These are phyloP conservation scores for Acanthamoeba royreba DNA, from an alignment of 208 protist species.

Conservation along the genomic window DNA sequence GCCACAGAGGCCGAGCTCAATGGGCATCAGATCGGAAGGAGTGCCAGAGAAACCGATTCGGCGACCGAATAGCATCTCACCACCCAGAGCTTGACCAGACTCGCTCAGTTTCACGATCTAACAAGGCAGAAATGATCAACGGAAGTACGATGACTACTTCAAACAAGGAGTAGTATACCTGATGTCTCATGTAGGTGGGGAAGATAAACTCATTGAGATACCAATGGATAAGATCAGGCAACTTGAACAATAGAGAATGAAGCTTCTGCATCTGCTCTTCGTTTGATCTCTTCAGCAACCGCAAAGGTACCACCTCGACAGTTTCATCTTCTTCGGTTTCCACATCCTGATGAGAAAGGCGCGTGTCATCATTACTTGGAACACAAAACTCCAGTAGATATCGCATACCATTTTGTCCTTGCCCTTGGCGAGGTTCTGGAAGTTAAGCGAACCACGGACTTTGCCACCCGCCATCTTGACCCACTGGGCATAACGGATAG, in stretches of 20 bases:
- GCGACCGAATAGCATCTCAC: conserved; percentile 88
- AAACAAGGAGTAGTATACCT: neutral
- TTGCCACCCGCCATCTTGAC: conserved; percentile 69
- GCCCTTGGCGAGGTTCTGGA: neutral
- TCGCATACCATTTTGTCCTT: neutral
- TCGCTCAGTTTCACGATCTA: conserved; percentile 71
- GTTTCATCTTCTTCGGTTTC: neutral
- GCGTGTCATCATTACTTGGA: neutral
- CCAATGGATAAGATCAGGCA: conserved; percentile 59
- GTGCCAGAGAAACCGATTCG: conserved; percentile 93
- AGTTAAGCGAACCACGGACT: neutral
- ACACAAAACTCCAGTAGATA: neutral
- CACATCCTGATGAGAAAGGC: neutral
- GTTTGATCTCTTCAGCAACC: conserved; percentile 63
- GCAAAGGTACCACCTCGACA: conserved; percentile 53
- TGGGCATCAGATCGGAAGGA: conserved; percentile 89
- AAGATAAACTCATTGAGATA: conserved; percentile 63
- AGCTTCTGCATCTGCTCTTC: conserved; percentile 72
- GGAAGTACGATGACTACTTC: neutral
- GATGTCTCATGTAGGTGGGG: conserved; percentile 66
- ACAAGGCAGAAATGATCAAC: neutral
- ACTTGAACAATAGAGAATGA: conserved; percentile 56
- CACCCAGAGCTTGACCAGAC: conserved; percentile 91
- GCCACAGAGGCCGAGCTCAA: conserved; percentile 89
- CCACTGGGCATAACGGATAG: conserved; percentile 82